Conservation (phyloP, 2,329 filamentous ascomycete genomes). For the Aspergillus novofumigatus region DNA sequence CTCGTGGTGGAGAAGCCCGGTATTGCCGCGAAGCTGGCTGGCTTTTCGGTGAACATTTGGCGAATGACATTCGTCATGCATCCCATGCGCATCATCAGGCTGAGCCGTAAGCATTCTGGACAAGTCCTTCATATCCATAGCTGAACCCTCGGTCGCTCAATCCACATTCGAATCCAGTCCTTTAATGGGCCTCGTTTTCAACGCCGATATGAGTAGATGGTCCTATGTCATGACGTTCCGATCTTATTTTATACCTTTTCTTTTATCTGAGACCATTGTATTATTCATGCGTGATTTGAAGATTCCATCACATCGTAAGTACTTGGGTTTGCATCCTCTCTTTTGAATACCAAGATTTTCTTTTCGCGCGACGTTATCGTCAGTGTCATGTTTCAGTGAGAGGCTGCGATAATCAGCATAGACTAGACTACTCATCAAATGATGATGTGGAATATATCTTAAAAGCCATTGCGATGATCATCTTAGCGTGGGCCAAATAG, state of each 20-base stretch:
- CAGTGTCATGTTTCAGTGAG: neutral
- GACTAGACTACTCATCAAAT: neutral
- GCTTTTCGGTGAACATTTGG: slow-evolving; percentile 66
- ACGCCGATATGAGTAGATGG: neutral
- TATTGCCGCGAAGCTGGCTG: slow-evolving; percentile 91
- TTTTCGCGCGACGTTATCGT: neutral
- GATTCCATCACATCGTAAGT: neutral
- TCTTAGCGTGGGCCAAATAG: too few relatives aligned
- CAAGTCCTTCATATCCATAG: neutral
- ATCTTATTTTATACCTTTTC: neutral
- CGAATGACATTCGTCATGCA: neutral
- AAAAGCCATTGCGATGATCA: too few relatives aligned
- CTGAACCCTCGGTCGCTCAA: neutral
- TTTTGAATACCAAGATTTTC: neutral
- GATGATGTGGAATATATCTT: too few relatives aligned
- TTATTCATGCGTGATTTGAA: neutral
- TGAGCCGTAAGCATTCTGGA: slow-evolving; percentile 4
- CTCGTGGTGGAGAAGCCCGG: slow-evolving; percentile 57
- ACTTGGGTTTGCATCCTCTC: neutral
- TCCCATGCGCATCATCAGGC: neutral
- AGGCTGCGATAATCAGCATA: neutral
- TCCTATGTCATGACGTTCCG: neutral
- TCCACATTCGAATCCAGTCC: neutral
- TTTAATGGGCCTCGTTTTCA: neutral
- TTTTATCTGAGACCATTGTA: neutral